Conservation (phyloP, 2,329 filamentous ascomycete species). For the Talaromyces marneffei region DNA sequence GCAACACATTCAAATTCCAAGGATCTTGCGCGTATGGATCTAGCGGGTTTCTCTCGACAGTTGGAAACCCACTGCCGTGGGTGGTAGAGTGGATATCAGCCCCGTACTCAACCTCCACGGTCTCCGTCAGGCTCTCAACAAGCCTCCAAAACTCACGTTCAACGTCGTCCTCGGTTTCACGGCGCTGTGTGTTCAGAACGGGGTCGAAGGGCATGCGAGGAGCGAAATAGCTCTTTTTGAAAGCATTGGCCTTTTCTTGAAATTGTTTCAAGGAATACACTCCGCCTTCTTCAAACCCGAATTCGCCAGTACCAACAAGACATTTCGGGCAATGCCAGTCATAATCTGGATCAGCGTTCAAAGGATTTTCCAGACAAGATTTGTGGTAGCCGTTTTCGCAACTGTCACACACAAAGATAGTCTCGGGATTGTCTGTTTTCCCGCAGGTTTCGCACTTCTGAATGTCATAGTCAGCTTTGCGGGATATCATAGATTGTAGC, state of each 20-base stretch:
- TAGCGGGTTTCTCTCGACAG: conserved; percentile 80
- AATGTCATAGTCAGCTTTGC: conserved; percentile 21
- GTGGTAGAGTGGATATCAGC: conserved; percentile 98
- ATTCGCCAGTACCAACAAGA: conserved; percentile 91
- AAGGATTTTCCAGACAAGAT: conserved; percentile 78
- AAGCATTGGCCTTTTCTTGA: conserved; percentile 89
- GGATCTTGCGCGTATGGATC: conserved; percentile 83
- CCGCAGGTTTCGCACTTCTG: conserved; percentile 83
- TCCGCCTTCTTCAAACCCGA: conserved; percentile 94
- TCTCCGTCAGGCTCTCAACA: conserved; percentile 88
- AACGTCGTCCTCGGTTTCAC: conserved; percentile 89
- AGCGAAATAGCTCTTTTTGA: conserved; percentile 91
- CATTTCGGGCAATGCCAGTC: conserved; percentile 97
- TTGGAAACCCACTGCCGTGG: conserved; percentile 94
- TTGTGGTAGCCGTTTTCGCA: conserved; percentile 88
- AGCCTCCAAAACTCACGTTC: conserved; percentile 96
- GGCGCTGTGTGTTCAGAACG: conserved; percentile 69
- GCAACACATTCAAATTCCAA: conserved; percentile 93
- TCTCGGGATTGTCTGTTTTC: conserved; percentile 64
- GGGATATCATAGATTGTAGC: background rate
- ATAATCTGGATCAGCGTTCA: conserved; percentile 68
- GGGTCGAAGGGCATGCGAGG: conserved; percentile 85
- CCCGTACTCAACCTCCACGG: conserved; percentile 95
- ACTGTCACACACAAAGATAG: conserved; percentile 77
- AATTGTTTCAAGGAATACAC: conserved; percentile 94